Evolutionary conservation across 1,139 yeast genomes (phyloP).

Genomic region (Taphrina pruni): DNA sequence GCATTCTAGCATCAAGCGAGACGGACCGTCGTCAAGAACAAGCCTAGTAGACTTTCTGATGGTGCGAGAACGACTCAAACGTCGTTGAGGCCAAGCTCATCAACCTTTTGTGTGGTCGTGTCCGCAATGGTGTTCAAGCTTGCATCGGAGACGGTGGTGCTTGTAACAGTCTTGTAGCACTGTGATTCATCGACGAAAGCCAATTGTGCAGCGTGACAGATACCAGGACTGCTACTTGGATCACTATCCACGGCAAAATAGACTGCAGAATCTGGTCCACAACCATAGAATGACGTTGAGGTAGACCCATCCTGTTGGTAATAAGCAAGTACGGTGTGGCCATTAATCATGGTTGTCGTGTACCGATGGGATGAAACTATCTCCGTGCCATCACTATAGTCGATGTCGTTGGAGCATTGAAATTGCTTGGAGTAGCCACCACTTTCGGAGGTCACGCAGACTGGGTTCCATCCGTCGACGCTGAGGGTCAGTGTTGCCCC

Average conservation of each 20-base stretch:
- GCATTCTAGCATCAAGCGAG: background rate
- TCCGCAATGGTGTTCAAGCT: constrained; percentile 1
- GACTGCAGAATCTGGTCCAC: constrained; percentile 18
- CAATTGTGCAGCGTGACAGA: constrained; percentile 15
- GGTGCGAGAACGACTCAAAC: background rate
- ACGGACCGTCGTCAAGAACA: background rate
- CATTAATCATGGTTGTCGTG: background rate
- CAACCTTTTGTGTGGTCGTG: constrained; percentile 10
- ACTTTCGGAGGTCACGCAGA: constrained; percentile 13
- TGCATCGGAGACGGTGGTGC: background rate
- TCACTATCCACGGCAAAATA: constrained; percentile 17
- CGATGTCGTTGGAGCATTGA: constrained; percentile 22
- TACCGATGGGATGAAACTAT: background rate
- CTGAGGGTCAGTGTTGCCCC: constrained; percentile 5
- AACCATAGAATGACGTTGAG: constrained; percentile 16
- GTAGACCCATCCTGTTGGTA: background rate
- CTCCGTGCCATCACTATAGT: constrained; percentile 2
- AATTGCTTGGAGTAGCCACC: constrained; percentile 15
- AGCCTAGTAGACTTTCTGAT: background rate
- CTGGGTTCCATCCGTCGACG: background rate
- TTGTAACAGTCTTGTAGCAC: constrained; percentile 3
- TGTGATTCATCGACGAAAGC: constrained; percentile 18
- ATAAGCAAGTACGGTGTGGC: constrained; percentile 11
- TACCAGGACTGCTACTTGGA: constrained; percentile 7
- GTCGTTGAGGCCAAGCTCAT: constrained; percentile 18